These are phyloP conservation scores for Mycena capillaripes DNA, from an alignment of 768 basidiomycete species.

Conservation along the genomic window DNA sequence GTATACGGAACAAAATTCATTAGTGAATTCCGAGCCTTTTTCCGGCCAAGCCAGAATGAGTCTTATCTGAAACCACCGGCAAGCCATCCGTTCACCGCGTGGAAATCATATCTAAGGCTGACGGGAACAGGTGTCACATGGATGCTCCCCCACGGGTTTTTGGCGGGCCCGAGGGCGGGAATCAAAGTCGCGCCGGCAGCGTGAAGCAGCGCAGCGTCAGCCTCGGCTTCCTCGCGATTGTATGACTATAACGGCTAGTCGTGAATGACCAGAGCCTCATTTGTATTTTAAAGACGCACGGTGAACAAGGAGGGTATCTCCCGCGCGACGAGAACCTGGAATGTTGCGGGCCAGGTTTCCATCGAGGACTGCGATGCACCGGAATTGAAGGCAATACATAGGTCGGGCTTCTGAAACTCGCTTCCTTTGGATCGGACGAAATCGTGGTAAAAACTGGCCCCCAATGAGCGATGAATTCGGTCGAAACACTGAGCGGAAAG, in stretches of 20 bases:
- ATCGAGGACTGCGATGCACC: constrained; percentile 9
- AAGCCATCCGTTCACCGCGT: constrained; percentile 52
- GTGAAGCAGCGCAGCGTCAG: constrained; percentile 28
- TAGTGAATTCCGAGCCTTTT: no score
- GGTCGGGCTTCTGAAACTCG: constrained; percentile 26
- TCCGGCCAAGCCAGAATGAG: no score
- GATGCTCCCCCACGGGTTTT: constrained; percentile 40
- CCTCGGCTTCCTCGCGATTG: constrained; percentile 35
- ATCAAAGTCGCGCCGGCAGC: constrained; percentile 31
- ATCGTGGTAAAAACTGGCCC: constrained; percentile 30
- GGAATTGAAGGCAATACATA: constrained; percentile 34
- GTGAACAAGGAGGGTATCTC: constrained; percentile 28
- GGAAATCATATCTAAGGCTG: constrained; percentile 50
- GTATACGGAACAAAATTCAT: no score
- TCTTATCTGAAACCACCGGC: constrained; percentile 48
- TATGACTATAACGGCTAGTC: constrained; percentile 17
- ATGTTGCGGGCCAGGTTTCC: constrained; percentile 22
- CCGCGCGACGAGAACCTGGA: constrained; percentile 29
- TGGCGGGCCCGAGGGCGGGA: constrained; percentile 25
- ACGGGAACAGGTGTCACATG: constrained; percentile 36
- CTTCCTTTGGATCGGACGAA: constrained; percentile 19
- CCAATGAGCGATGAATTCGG: neutral
- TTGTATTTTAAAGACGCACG: neutral
- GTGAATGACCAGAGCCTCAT: neutral
- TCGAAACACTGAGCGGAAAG: neutral